Percentiles rank a stretch among this genome's conserved stretches.
Conservation (phyloP, 306 rosid species). For the Potentilla sterilis region DNA sequence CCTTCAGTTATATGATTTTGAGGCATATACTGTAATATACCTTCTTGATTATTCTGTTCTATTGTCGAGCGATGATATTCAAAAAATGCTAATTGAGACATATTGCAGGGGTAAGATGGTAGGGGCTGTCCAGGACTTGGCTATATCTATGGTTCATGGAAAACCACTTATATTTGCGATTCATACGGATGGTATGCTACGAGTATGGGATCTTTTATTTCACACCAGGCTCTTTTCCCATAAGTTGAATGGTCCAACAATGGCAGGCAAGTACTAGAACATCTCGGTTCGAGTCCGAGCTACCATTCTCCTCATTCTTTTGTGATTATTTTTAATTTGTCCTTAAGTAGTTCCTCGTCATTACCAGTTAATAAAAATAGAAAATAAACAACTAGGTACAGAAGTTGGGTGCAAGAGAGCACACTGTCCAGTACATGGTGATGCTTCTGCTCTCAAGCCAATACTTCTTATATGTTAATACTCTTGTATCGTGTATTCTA, state of each 20-base stretch:
- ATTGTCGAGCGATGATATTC: background rate
- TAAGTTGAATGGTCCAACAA: constrained; percentile 39
- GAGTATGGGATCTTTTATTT: constrained; percentile 77
- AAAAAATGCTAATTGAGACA: constrained; percentile 3
- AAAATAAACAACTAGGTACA: too few relatives aligned
- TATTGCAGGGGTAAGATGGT: constrained; percentile 70
- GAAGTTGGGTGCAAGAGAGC: too few relatives aligned
- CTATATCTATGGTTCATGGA: constrained; percentile 51
- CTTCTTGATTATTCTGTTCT: background rate
- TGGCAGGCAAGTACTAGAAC: constrained; percentile 50
- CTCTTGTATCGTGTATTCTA: background rate
- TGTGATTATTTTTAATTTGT: background rate
- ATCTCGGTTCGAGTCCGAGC: too few relatives aligned
- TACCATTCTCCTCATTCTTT: constrained; percentile 1
- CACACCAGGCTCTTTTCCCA: constrained; percentile 58
- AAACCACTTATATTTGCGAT: constrained; percentile 75
- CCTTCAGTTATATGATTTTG: background rate
- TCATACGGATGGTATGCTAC: constrained; percentile 72
- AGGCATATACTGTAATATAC: background rate
- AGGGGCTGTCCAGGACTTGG: constrained; percentile 76
- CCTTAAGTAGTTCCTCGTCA: background rate
- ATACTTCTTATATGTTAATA: background rate
- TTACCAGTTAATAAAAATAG: background rate
- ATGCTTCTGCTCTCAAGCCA: background rate
- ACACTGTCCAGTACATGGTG: too few relatives aligned